Conservation (phyloP, 805 yeast species). For the Metschnikowia drakensbergensis region DNA sequence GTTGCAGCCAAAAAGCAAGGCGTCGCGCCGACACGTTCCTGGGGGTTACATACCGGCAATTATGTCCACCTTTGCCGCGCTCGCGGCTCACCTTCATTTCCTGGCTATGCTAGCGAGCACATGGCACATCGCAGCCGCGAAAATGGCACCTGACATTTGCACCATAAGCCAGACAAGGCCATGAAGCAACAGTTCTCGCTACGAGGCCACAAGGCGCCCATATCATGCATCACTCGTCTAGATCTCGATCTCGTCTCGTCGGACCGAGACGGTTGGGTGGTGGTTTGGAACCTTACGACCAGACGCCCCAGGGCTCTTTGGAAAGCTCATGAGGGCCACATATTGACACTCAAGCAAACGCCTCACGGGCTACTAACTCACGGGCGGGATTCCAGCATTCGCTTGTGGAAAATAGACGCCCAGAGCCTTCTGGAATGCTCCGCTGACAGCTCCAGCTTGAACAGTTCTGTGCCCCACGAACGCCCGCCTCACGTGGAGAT, state of each 20-base stretch:
- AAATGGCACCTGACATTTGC: not conserved
- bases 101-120: no score
- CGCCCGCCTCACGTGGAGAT: conserved; percentile 36
- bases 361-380: conserved; percentile 49
- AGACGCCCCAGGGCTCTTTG: conserved; percentile 56
- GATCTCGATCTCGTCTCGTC: conserved; percentile 39
- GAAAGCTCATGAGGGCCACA: conserved; percentile 53
- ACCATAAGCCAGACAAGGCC: not conserved
- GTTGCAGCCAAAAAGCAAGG: no score
- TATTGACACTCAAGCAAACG: conserved; percentile 44
- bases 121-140: conserved; percentile 2
- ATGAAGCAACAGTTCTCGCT: conserved; percentile 12
- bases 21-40: no score
- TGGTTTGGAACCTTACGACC: conserved; percentile 60
- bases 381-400: conserved; percentile 58
- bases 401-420: conserved; percentile 39
- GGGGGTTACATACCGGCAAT: no score
- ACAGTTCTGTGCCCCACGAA: conserved; percentile 2
- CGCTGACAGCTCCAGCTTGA: conserved; percentile 5
- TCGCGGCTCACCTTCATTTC: no score
- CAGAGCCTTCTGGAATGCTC: conserved; percentile 3
- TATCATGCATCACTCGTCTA: conserved; percentile 12
- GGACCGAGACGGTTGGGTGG: conserved; percentile 60
- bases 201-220: conserved; percentile 16
- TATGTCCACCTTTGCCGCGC: no score